Evolutionary conservation across 805 yeast genomes (phyloP).

Genomic region (Debaryomyces tyrocola): DNA sequence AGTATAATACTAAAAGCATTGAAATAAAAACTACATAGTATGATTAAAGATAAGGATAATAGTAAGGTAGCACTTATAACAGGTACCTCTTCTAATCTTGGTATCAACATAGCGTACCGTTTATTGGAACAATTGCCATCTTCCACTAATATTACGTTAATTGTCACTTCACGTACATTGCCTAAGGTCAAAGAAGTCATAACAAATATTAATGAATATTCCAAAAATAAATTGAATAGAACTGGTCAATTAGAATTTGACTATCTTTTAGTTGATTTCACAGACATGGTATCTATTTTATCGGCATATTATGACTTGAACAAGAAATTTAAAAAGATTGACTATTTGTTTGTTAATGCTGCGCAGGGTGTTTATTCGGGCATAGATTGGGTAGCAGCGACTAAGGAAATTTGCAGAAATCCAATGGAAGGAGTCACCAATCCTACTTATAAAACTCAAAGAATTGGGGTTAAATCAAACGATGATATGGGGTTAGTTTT

Average conservation of each 20-base stretch:
- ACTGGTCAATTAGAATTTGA: constrained; percentile 74
- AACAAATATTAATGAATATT: constrained; percentile 49
- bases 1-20: too few species aligned
- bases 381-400: constrained; percentile 81
- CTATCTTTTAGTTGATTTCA: constrained; percentile 84
- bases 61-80: constrained; percentile 40
- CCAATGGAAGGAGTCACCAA: constrained; percentile 85
- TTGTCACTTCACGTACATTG: constrained; percentile 86
- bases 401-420: constrained; percentile 58
- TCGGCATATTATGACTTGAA: constrained; percentile 70
- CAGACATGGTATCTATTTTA: constrained; percentile 82
- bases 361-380: constrained; percentile 88
- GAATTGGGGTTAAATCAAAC: constrained; percentile 66
- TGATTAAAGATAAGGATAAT: constrained; percentile 6
- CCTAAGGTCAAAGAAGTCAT: constrained; percentile 82
- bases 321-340: constrained; percentile 63
- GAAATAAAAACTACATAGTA: too few species aligned
- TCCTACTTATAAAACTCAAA: constrained; percentile 84
- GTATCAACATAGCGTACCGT: constrained; percentile 81
- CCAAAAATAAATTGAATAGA: constrained; percentile 32
- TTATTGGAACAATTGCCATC: constrained; percentile 61
- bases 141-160: constrained; percentile 63
- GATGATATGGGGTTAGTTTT: constrained; percentile 88
- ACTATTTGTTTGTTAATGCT: constrained; percentile 82
- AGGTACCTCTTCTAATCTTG: constrained; percentile 63